Conservation (phyloP, 306 rosid species). For the Quercus glauca region DNA sequence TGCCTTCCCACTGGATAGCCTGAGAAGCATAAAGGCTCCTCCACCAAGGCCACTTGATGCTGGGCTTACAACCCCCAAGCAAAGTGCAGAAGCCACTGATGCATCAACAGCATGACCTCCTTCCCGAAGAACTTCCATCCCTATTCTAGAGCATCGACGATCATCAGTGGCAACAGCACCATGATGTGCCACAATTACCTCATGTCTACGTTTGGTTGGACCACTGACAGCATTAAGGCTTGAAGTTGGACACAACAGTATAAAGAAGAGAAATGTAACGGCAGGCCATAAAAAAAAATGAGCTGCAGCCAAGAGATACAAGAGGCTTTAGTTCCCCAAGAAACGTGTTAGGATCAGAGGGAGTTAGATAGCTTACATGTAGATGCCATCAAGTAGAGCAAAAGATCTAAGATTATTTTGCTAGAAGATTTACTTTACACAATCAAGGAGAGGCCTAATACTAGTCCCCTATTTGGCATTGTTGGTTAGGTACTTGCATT, state of each 20-base stretch:
- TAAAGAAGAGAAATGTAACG: conserved; percentile 25
- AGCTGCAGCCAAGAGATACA: conserved; percentile 32
- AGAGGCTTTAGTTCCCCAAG: neutral
- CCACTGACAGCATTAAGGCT: conserved; percentile 15
- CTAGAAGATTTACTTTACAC: neutral
- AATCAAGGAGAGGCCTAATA: neutral
- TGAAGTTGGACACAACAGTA: conserved; percentile 25
- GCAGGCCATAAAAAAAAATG: conserved; percentile 25
- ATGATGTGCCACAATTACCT: conserved; percentile 38
- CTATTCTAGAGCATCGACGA: conserved; percentile 63
- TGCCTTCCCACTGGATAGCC: conserved; percentile 42
- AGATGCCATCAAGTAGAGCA: neutral
- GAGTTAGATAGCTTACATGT: neutral
- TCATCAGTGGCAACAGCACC: conserved; percentile 87
- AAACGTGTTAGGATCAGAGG: no score
- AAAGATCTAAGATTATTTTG: neutral
- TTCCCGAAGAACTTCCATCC: conserved; percentile 43
- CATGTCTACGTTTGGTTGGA: conserved; percentile 26
- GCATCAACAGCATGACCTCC: conserved; percentile 92
- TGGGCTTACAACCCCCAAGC: conserved; percentile 82
- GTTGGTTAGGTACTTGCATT: neutral
- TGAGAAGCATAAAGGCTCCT: conserved; percentile 71
- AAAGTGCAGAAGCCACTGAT: conserved; percentile 68
- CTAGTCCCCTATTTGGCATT: neutral
- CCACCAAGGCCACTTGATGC: conserved; percentile 95